phyloP scores from a whole-genome alignment of 73 alveolate species.

The Halteria grandinella region DNA sequence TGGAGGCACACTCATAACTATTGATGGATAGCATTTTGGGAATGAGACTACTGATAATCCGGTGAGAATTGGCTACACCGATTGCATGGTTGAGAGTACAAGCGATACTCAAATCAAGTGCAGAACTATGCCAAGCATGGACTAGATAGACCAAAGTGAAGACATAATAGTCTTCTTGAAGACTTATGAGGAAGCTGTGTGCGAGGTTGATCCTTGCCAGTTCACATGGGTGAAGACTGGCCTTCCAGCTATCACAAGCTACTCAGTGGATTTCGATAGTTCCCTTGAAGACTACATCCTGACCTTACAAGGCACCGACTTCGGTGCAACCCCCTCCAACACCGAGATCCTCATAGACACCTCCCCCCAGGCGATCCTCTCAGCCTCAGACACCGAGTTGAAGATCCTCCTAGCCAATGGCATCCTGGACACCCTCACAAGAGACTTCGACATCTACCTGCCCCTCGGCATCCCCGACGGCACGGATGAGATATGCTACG shows the following conservation, averaged over 20 bases:
- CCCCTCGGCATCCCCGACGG: constrained; percentile 23
- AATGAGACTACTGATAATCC: constrained; percentile 25
- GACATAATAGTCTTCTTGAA: constrained; percentile 26
- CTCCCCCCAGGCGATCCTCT: not conserved
- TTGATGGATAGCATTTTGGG: constrained; percentile 6
- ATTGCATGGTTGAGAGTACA: constrained; percentile 21
- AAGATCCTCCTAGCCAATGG: not conserved
- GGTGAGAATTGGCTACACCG: constrained; percentile 24
- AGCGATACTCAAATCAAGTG: constrained; percentile 16
- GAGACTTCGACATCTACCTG: not conserved
- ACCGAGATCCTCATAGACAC: not conserved
- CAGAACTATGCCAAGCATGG: not conserved
- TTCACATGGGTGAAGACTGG: constrained; percentile 3
- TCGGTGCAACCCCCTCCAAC: not conserved
- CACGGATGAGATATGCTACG: not conserved
- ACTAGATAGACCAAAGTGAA: not conserved
- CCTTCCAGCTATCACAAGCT: not conserved
- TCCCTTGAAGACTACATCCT: not conserved
- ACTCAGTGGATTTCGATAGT: not conserved
- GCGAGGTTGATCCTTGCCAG: not conserved
- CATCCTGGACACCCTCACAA: too few relatives aligned
- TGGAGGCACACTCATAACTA: constrained; percentile 41
- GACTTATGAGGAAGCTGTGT: constrained; percentile 35
- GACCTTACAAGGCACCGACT: not conserved
- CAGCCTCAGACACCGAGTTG: constrained; percentile 3